A percentile compares a stretch with the other conserved stretches of the same genome.
Evolutionary conservation across 768 basidiomycete genomes (phyloP).

Genomic region (Holtermanniella nyarrowii): DNA sequence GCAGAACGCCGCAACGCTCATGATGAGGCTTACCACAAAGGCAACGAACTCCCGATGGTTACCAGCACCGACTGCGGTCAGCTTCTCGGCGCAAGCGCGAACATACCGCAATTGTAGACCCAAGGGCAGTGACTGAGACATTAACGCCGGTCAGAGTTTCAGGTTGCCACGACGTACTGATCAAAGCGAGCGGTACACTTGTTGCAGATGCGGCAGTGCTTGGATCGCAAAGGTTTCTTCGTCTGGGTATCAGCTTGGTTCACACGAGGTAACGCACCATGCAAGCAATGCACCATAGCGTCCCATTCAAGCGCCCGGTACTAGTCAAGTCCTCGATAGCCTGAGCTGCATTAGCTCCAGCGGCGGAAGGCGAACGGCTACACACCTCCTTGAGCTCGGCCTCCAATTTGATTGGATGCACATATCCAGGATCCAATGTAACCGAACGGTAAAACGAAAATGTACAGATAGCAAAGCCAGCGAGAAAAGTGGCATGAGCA

Average conservation of each 20-base stretch:
- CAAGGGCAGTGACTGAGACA: conserved; percentile 80
- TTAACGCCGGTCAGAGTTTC: not conserved
- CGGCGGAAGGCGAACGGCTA: conserved; percentile 2
- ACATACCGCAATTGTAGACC: conserved; percentile 95
- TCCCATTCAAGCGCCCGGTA: conserved; percentile 79
- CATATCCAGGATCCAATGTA: conserved; percentile 78
- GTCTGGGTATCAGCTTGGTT: conserved; percentile 47
- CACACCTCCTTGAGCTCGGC: conserved; percentile 76
- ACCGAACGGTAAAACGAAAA: conserved; percentile 89
- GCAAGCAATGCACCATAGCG: conserved; percentile 91
- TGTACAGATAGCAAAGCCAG: conserved; percentile 58
- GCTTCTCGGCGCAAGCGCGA: conserved; percentile 1
- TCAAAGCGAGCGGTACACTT: conserved; percentile 82
- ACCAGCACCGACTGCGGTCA: conserved; percentile 63
- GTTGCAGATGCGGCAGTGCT: conserved; percentile 88
- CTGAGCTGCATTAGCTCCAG: conserved; percentile 41
- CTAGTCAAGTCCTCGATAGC: conserved; percentile 84
- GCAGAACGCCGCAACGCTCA: conserved; percentile 70
- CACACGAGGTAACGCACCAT: conserved; percentile 51
- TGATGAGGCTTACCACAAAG: conserved; percentile 77
- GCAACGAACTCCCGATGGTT: conserved; percentile 94
- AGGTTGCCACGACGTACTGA: conserved; percentile 55
- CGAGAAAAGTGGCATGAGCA: conserved; percentile 63
- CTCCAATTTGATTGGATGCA: conserved; percentile 69
- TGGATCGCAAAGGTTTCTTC: conserved; percentile 81